phyloP scores from a whole-genome alignment of 805 yeast genomes.

The Cyberlindnera veronae region DNA sequence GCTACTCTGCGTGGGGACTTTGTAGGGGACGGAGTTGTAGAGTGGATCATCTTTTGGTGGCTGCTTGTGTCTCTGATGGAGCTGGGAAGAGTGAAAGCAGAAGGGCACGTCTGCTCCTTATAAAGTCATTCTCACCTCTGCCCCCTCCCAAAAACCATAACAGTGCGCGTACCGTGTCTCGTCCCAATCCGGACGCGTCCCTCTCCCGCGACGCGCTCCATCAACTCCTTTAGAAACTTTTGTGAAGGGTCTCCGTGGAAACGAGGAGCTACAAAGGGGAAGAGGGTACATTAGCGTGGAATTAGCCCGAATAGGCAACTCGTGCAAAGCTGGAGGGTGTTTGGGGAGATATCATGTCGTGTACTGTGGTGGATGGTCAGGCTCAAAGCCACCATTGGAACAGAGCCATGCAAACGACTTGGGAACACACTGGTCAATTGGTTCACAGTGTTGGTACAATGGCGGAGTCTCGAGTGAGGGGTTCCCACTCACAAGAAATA shows the following conservation, averaged over 20 bases:
- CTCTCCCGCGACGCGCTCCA: not conserved
- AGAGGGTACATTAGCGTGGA: not conserved
- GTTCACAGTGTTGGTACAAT: slow-evolving; percentile 1
- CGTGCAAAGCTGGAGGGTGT: not conserved
- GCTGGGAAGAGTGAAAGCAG: not conserved
- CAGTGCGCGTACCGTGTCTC: slow-evolving; percentile 16
- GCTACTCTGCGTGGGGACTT: slow-evolving; percentile 24
- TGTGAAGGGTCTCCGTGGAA: slow-evolving; percentile 1
- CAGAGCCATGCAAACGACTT: slow-evolving; percentile 21
- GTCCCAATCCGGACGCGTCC: not conserved
- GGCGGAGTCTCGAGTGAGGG: slow-evolving; percentile 11
- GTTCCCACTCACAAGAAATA: slow-evolving; percentile 12
- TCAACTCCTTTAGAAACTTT: not conserved
- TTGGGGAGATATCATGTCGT: not conserved
- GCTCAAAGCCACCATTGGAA: slow-evolving; percentile 19
- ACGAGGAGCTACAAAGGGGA: not conserved
- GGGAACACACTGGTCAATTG: not conserved
- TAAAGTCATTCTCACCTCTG: not conserved
- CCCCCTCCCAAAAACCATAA: slow-evolving; percentile 8
- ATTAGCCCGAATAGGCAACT: not conserved
- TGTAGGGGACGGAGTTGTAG: slow-evolving; percentile 20
- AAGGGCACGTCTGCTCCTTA: not conserved
- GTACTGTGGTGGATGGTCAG: slow-evolving; percentile 19
- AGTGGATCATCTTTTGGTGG: not conserved
- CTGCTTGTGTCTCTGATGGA: not conserved